These are phyloP conservation scores for Polygonum aviculare DNA, from an alignment of 148 eudicot species.

Conservation along the genomic window DNA sequence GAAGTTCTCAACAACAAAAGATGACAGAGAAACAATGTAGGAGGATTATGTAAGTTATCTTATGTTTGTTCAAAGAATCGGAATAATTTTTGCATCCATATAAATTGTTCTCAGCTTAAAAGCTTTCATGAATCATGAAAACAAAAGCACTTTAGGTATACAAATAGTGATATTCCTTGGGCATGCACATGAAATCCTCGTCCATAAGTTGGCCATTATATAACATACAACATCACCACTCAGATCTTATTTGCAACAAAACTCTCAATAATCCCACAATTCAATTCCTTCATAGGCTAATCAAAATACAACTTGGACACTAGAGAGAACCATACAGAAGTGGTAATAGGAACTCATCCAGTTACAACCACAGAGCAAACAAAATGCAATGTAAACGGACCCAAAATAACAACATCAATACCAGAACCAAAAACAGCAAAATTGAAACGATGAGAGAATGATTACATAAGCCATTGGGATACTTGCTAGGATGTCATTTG, in stretches of 20 bases:
- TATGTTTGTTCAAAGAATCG: too few species aligned
- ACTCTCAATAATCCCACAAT: background rate
- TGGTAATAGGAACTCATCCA: slow-evolving; percentile 1
- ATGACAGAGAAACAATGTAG: background rate
- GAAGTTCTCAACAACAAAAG: background rate
- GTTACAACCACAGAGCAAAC: slow-evolving; percentile 5
- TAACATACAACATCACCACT: background rate
- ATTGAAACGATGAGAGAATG: background rate
- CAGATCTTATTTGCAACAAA: slow-evolving; percentile 6
- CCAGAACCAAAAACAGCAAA: background rate
- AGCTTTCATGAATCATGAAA: background rate
- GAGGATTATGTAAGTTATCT: too few species aligned
- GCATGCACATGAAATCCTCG: too few species aligned
- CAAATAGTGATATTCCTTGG: too few species aligned
- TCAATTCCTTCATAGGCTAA: background rate
- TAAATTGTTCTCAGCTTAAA: background rate
- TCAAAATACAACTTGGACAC: background rate
- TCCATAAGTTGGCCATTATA: too few species aligned
- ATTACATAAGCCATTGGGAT: background rate
- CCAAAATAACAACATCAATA: background rate
- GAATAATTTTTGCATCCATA: too few species aligned
- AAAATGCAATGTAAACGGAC: background rate
- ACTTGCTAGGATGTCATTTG: background rate
- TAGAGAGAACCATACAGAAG: background rate
- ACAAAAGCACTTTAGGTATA: background rate